Conservation (phyloP, 148 eudicot genomes). For the Spergularia marina region DNA sequence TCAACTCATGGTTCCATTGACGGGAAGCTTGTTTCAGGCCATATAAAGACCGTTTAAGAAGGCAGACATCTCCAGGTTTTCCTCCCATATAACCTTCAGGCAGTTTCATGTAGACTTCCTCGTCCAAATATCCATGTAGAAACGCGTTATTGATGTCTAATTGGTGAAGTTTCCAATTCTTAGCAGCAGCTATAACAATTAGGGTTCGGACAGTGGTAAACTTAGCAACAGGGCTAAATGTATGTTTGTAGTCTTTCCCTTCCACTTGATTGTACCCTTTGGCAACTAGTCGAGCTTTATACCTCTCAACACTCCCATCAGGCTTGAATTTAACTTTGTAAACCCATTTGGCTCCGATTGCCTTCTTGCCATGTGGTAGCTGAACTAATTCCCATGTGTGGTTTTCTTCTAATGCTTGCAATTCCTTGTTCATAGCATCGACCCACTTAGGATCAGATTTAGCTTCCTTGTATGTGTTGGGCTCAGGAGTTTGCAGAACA, state of each 20-base stretch:
- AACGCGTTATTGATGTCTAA: background rate
- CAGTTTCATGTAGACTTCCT: background rate
- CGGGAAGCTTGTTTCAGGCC: background rate
- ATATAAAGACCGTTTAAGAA: background rate
- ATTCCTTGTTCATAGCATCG: background rate
- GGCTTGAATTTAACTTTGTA: background rate
- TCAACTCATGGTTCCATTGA: background rate
- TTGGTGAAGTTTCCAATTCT: background rate
- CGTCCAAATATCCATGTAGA: background rate
- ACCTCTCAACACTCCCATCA: background rate
- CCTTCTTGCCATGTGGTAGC: background rate
- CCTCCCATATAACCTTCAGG: background rate
- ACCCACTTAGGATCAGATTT: background rate
- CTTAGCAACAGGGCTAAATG: background rate
- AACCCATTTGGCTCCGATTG: background rate
- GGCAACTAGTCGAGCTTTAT: background rate
- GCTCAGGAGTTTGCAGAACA: background rate
- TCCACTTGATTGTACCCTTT: background rate
- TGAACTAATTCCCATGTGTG: background rate
- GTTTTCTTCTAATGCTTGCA: background rate
- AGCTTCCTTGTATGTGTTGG: too few species aligned
- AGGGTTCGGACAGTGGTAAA: background rate
- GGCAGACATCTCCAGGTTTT: background rate
- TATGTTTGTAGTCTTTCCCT: background rate
- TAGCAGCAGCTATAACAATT: background rate